A percentile compares a stretch with the other conserved stretches of the same genome.
phyloP scores from a whole-genome alignment of 495 filamentous ascomycete genomes.

The Collariella sp. region DNA sequence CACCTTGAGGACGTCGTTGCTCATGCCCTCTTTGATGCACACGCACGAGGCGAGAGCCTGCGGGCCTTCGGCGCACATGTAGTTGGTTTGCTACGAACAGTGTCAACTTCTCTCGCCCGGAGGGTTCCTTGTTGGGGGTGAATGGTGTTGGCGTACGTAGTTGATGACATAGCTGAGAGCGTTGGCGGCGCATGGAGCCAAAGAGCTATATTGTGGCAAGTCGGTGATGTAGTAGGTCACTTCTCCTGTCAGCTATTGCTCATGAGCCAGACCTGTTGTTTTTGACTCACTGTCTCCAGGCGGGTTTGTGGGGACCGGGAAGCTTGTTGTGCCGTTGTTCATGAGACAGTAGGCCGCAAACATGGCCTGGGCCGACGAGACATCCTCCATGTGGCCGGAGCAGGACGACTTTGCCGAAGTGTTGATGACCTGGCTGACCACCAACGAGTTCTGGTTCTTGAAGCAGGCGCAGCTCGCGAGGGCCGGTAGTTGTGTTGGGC shows the following conservation, averaged over 20 bases:
- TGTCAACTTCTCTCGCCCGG: conserved; percentile 3
- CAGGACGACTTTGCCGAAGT: conserved; percentile 34
- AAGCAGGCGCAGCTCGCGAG: conserved; percentile 41
- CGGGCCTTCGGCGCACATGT: conserved; percentile 36
- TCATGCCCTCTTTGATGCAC: conserved; percentile 41
- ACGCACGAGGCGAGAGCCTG: conserved; percentile 41
- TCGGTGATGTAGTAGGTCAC: conserved; percentile 47
- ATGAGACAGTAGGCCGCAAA: conserved; percentile 43
- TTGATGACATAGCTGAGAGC: conserved; percentile 36
- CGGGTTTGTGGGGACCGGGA: conserved; percentile 36
- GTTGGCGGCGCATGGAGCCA: conserved; percentile 36
- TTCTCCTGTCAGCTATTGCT: conserved; percentile 13
- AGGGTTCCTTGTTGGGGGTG: background rate
- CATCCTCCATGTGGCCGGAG: conserved; percentile 32
- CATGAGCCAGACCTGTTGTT: no score
- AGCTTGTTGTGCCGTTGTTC: conserved; percentile 36
- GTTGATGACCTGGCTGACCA: conserved; percentile 32
- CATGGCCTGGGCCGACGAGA: conserved; percentile 39
- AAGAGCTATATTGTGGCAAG: conserved; percentile 33
- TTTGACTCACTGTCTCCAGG: conserved; percentile 36
- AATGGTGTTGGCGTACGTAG: conserved; percentile 20
- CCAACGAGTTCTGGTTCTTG: conserved; percentile 39
- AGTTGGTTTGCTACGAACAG: conserved; percentile 24
- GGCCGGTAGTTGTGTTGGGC: conserved; percentile 31
- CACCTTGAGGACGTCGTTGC: conserved; percentile 24